Evolutionary conservation across 2,329 filamentous ascomycete genomes (phyloP).

Genomic region (Aspergillus sp.): DNA sequence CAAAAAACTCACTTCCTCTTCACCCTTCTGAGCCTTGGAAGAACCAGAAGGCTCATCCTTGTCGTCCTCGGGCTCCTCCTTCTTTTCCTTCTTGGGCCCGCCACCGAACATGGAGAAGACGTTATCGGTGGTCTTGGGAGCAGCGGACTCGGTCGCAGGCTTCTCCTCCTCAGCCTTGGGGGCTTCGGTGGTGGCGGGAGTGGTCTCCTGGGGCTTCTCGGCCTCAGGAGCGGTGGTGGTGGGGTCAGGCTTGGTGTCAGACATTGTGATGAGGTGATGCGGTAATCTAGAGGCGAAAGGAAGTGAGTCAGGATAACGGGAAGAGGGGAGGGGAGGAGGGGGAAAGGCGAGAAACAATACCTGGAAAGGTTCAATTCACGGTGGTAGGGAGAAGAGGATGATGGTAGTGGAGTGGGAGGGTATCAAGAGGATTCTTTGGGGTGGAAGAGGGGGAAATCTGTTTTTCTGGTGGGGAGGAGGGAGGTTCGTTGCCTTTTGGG

Average conservation of each 20-base stretch:
- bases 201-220: slow-evolving; percentile 33
- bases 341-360: neutral
- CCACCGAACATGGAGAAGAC: slow-evolving; percentile 99
- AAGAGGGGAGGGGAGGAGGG: neutral
- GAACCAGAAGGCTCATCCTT: slow-evolving; percentile 85
- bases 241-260: slow-evolving; percentile 46
- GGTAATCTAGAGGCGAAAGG: slow-evolving; percentile 8
- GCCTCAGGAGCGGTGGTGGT: slow-evolving; percentile 37
- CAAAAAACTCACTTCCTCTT: slow-evolving; percentile 54
- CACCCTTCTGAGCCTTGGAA: slow-evolving; percentile 72
- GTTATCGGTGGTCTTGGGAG: slow-evolving; percentile 47
- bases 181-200: slow-evolving; percentile 31
- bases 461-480: slow-evolving; percentile 26
- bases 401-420: slow-evolving; percentile 9
- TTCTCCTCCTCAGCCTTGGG: slow-evolving; percentile 31
- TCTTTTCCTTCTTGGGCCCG: slow-evolving; percentile 95
- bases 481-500: slow-evolving; percentile 18
- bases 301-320: neutral
- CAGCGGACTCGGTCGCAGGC: slow-evolving; percentile 31
- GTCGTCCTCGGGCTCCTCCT: slow-evolving; percentile 72
- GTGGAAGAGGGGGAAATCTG: slow-evolving; percentile 21
- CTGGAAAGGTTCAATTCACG: neutral
- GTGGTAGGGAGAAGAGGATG: slow-evolving; percentile 3
- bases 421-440: slow-evolving; percentile 7
- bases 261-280: slow-evolving; percentile 32